These are phyloP conservation scores for Mortierella sp. DNA, from an alignment of 371 early-diverging fungal genomes.

Conservation along the genomic window DNA sequence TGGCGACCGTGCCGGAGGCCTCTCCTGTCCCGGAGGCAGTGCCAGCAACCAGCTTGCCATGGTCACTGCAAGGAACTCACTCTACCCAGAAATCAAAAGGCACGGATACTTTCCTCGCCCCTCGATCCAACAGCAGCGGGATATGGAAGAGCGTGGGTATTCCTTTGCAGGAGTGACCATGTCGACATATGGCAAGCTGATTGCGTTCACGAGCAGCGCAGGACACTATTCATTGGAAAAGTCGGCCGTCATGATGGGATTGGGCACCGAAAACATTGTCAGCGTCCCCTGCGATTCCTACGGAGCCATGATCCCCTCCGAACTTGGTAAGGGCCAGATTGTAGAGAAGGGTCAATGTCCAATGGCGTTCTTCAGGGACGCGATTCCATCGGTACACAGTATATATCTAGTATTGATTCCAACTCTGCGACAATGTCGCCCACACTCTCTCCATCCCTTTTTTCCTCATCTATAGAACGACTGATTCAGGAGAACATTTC, in stretches of 20 bases:
- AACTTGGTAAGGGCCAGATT: slow-evolving; percentile 62
- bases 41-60: slow-evolving; percentile 86
- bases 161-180: not conserved
- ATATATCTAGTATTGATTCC: not conserved
- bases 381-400: not conserved
- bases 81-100: slow-evolving; percentile 76
- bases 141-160: slow-evolving; percentile 24
- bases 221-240: slow-evolving; percentile 89
- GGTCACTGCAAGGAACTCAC: slow-evolving; percentile 80
- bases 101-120: slow-evolving; percentile 67
- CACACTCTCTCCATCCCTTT: not conserved
- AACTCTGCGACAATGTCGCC: not conserved
- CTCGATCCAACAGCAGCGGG: slow-evolving; percentile 31
- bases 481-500: slow-evolving; percentile 62
- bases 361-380: slow-evolving; percentile 15
- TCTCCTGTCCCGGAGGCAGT: slow-evolving; percentile 87
- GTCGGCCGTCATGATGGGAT: slow-evolving; percentile 79
- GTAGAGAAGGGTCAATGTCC: no score
- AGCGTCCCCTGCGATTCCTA: slow-evolving; percentile 74
- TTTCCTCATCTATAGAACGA: slow-evolving; percentile 56
- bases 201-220: slow-evolving; percentile 81
- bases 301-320: slow-evolving; percentile 76
- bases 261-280: slow-evolving; percentile 80
- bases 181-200: slow-evolving; percentile 65
- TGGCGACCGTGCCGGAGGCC: slow-evolving; percentile 71